Evolutionary conservation across 2,329 filamentous ascomycete genomes (phyloP), one percentile per base, ranked within the genome.

Genomic region (Metarhizium robertsii): DNA sequence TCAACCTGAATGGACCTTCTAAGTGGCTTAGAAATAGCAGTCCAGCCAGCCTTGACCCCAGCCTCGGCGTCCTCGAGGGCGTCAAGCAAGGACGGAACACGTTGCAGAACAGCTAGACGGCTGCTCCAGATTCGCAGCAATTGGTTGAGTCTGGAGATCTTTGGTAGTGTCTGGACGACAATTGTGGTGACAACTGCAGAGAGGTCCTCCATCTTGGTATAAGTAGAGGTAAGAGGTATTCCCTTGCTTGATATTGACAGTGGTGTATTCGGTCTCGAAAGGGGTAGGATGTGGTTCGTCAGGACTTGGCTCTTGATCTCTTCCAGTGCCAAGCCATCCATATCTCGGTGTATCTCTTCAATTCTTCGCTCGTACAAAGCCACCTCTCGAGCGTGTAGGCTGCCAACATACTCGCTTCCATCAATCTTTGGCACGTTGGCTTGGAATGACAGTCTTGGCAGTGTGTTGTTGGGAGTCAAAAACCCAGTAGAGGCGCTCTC

Each of bases 151-250:
- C 80, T 85, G 10, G 90, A 87, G 46, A 96, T 73, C 57, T 88
- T 86, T 1, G 94, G 94, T 20, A 99, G 77, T 3, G 90, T 84
- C 66, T 94, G 89, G n/a, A 99, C 73, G 18, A 96, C 88, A 38
- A 92, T 95, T 32, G 92, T 89, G 1, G 94, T 96, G 55, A 97
- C 81, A 50, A 97, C 80, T 29, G 92, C 90, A 8, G 90, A 92
- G 64, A 96, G 84, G 69, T 97, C 94, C 63, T 94, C 91, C 76
- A 97, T 83, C 58, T 81, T 85, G 59, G 80, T 81, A 69, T 88
- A 88, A 50, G 68, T 74, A 2, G 81, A 74, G 64, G 73, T 64
- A 59, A 77, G 69, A 50, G 76, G 73, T 11, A 77, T 62, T 2
- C 59, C 59, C 36, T 58, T 62, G 25, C 63, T 64, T 18, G 67